Evolutionary conservation across 495 filamentous ascomycete species (phyloP).

Genomic region (Trichocladium uniseriatum): DNA sequence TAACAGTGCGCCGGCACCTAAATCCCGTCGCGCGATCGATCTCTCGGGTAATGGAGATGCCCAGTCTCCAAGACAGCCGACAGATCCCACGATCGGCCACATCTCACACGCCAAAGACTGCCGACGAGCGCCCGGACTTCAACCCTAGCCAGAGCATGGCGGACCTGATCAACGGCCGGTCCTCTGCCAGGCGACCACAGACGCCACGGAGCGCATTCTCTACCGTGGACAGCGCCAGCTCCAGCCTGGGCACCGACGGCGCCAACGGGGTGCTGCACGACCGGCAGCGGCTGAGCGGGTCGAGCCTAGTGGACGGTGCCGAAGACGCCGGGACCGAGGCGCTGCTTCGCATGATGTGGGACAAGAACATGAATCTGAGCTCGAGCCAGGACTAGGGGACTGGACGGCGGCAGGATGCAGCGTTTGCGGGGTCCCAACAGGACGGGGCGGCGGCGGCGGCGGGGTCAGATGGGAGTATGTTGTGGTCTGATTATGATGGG

Average conservation of each 20-base stretch:
- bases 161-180: not conserved
- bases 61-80: conserved; percentile 38
- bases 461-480: not conserved
- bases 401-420: not conserved
- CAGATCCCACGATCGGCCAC: conserved; percentile 31
- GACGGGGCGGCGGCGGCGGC: not conserved
- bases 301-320: conserved; percentile 32
- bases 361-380: conserved; percentile 43
- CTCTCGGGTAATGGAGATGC: conserved; percentile 41
- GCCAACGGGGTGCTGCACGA: conserved; percentile 4
- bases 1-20: conserved; percentile 57
- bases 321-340: conserved; percentile 38
- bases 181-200: not conserved
- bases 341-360: conserved; percentile 45
- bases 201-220: conserved; percentile 21
- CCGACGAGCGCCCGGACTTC: not conserved
- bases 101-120: conserved; percentile 9
- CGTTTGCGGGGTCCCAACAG: no score
- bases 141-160: conserved; percentile 3
- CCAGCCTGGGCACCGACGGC: conserved; percentile 33
- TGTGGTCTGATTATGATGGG: no score
- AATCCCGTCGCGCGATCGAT: conserved; percentile 54
- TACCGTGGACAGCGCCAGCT: conserved; percentile 18
- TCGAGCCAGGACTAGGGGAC: conserved; percentile 39
- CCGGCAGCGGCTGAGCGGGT: conserved; percentile 28